Evolutionary conservation across 176 grass and related monocot species (phyloP).

Genomic region (Zoysia pacifica): DNA sequence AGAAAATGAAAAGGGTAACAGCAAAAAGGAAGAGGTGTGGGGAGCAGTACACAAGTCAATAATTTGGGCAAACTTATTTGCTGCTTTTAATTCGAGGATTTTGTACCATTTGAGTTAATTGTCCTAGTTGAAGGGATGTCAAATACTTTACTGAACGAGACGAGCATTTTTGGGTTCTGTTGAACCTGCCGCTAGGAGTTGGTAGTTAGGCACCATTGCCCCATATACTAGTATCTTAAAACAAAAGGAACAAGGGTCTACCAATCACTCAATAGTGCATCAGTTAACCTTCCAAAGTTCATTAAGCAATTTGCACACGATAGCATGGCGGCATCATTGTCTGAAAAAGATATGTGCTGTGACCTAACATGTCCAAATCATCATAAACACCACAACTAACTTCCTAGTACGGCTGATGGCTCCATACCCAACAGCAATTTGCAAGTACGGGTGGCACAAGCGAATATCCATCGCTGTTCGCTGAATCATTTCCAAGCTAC

Average conservation of each 20-base stretch:
- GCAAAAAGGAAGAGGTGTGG: not conserved
- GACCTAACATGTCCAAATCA: conserved; percentile 40
- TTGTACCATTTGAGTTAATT: not conserved
- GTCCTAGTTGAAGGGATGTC: conserved; percentile 3
- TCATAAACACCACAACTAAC: conserved; percentile 34
- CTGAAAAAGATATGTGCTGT: conserved; percentile 7
- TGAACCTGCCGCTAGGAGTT: conserved; percentile 38
- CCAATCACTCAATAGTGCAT: conserved; percentile 18
- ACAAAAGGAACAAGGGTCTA: conserved; percentile 36
- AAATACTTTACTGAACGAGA: conserved; percentile 20
- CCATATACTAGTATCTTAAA: conserved; percentile 36
- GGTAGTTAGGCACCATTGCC: conserved; percentile 36
- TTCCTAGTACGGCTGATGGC: not conserved
- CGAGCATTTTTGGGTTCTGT: conserved; percentile 21
- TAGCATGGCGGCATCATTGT: conserved; percentile 16
- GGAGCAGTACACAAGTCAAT: not conserved
- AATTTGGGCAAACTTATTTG: conserved; percentile 10
- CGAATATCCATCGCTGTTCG: conserved; percentile 20
- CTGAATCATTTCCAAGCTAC: conserved; percentile 6
- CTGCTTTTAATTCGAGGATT: not conserved
- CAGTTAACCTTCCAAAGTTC: conserved; percentile 26
- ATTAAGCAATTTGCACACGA: conserved; percentile 32
- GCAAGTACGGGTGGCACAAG: not conserved
- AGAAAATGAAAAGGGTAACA: not conserved
- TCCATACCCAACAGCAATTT: not conserved